Base-by-base conservation (phyloP, 208 protist genomes). In the Trypanosoma theileri region DNA sequence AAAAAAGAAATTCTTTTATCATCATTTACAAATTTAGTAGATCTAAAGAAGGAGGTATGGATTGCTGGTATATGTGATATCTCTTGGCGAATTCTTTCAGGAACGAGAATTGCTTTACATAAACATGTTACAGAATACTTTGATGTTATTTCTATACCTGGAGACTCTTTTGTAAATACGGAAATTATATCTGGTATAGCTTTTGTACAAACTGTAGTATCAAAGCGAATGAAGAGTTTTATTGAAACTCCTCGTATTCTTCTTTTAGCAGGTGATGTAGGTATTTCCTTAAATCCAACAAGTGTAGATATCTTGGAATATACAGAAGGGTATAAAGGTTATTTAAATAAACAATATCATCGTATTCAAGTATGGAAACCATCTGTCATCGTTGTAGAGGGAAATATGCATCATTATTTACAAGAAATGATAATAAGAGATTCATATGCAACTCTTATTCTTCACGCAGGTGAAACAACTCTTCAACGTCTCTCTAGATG, bases 321-420 rank as follows among this genome's bases (percentile, higher is more conserved):
- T 59, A 69, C 90, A 45, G 73, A 63, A 21, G 79, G 66, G 46
- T 91, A 88, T 75, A 62, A 77, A 52, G 85, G 89, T 6, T 75
- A 83, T 50, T 71, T 92, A 12, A 82, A 92, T 57, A 91, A 85
- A 55, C 71, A 88, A 12, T 87, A 81, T 56, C 77, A 91, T 57
- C 83, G 88, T n/a, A 87, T 95, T 24, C 28, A 63, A 8, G 63
- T 82, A 48, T 89, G 80, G 80, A 58, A 59, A 11, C 85, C 90
- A 1, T 77, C 83, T 19, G 75, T 95, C 3, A 82, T 95, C 54
- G 83, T 92, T 22, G 81, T 90, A 21, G 82, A 91, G 59, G 76
- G 85, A 10, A 73, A 76, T 55, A 87, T 93, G 85, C 86, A 95
- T 67, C 85, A 93, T 69, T 88, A 87, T 66, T 71, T 95, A 58